phyloP scores from a whole-genome alignment of 768 basidiomycete species.

The Piloderma croceum region DNA sequence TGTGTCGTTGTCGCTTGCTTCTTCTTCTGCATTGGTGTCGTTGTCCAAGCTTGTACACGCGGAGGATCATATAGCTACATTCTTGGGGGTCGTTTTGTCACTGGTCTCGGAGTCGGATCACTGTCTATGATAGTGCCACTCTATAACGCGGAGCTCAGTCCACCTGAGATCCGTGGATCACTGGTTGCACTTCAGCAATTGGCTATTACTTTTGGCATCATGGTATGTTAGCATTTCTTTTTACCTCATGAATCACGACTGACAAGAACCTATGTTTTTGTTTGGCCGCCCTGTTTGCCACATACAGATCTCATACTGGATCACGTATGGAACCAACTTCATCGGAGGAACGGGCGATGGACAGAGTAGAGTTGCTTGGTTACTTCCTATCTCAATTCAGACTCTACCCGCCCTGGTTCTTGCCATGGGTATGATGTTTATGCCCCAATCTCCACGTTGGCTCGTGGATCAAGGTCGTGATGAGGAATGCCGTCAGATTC shows the following conservation, averaged over 20 bases:
- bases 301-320: slow-evolving; percentile 19
- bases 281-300: slow-evolving; percentile 19
- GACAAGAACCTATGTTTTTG: slow-evolving; percentile 17
- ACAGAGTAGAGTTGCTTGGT: slow-evolving; percentile 17
- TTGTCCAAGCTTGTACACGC: slow-evolving; percentile 61
- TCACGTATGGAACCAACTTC: slow-evolving; percentile 27
- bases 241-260: background rate
- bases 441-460: slow-evolving; percentile 42
- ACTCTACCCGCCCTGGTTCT: background rate
- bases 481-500: slow-evolving; percentile 28
- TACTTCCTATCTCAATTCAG: background rate
- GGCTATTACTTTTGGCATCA: slow-evolving; percentile 5
- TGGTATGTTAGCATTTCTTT: background rate
- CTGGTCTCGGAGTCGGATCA: slow-evolving; percentile 3
- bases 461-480: slow-evolving; percentile 33
- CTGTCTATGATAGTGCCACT: slow-evolving; percentile 4
- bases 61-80: slow-evolving; percentile 23
- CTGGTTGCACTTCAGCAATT: slow-evolving; percentile 5
- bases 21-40: slow-evolving; percentile 65
- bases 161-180: slow-evolving; percentile 5
- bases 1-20: slow-evolving; percentile 54
- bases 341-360: slow-evolving; percentile 29
- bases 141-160: slow-evolving; percentile 4
- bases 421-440: background rate
- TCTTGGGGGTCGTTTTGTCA: slow-evolving; percentile 2